A percentile compares a stretch with the other conserved stretches of the same genome.
These are phyloP conservation scores for Mycena metata DNA, from an alignment of 768 basidiomycete genomes.

Conservation along the genomic window DNA sequence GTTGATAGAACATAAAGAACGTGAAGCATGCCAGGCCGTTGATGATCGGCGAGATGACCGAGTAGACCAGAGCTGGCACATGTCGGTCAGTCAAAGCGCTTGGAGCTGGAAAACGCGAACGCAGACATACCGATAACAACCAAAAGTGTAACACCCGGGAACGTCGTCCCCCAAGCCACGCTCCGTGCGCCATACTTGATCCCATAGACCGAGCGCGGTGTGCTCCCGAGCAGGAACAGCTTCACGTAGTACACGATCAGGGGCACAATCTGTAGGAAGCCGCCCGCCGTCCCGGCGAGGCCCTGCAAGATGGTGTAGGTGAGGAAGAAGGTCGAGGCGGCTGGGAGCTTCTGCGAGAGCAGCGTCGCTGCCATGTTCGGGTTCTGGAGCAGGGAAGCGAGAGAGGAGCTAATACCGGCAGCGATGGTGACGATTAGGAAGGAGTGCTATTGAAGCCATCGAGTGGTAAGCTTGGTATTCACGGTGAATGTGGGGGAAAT, in stretches of 20 bases:
- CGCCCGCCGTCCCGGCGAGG: slow-evolving; percentile 81
- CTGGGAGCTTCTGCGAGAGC: slow-evolving; percentile 84
- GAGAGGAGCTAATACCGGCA: slow-evolving; percentile 84
- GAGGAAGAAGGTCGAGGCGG: slow-evolving; percentile 91
- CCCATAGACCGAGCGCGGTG: slow-evolving; percentile 85
- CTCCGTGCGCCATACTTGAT: slow-evolving; percentile 82
- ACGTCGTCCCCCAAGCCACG: slow-evolving; percentile 84
- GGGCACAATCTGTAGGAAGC: slow-evolving; percentile 83
- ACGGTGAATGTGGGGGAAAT: background rate
- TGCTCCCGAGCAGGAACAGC: slow-evolving; percentile 87
- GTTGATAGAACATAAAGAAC: slow-evolving; percentile 86
- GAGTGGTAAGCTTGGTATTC: no score
- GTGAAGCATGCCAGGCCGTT: slow-evolving; percentile 88
- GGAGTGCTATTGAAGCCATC: slow-evolving; percentile 72
- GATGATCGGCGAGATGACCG: slow-evolving; percentile 92
- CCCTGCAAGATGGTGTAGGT: slow-evolving; percentile 90
- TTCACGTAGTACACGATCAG: slow-evolving; percentile 92
- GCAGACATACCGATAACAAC: slow-evolving; percentile 80
- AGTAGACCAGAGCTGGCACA: slow-evolving; percentile 77
- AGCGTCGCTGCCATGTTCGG: slow-evolving; percentile 77
- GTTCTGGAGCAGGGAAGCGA: slow-evolving; percentile 73
- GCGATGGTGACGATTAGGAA: slow-evolving; percentile 92
- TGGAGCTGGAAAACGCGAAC: background rate
- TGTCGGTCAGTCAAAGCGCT: slow-evolving; percentile 4
- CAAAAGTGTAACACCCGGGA: slow-evolving; percentile 80